Conservation (phyloP, 768 basidiomycete genomes). For the Suillus clintonianus region DNA sequence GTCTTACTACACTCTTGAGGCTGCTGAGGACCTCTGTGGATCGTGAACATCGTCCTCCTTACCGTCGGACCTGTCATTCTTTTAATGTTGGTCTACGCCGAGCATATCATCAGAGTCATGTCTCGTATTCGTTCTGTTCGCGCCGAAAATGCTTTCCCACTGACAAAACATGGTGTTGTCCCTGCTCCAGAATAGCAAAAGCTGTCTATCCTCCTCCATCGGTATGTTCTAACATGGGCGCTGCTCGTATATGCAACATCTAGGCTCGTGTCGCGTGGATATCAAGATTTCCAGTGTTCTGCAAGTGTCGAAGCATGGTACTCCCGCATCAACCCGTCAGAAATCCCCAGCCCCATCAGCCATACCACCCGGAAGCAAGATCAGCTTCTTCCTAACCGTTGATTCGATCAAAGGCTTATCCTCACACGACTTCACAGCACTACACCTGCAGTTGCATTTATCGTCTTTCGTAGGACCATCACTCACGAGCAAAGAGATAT, state of each 20-base stretch:
- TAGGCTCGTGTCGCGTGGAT: conserved; percentile 89
- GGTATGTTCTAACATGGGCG: conserved; percentile 60
- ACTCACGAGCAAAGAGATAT: conserved; percentile 75
- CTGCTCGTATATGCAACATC: conserved; percentile 54
- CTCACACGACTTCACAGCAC: conserved; percentile 82
- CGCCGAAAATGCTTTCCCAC: conserved; percentile 20
- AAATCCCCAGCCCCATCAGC: conserved; percentile 72
- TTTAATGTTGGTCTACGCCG: conserved; percentile 43
- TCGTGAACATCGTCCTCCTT: conserved; percentile 59
- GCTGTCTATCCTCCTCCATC: conserved; percentile 49
- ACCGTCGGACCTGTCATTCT: conserved; percentile 63
- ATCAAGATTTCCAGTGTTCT: conserved; percentile 78
- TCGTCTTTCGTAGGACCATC: conserved; percentile 82
- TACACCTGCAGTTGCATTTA: conserved; percentile 87
- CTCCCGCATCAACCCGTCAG: conserved; percentile 67
- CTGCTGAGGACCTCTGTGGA: conserved; percentile 77
- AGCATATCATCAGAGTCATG: conserved; percentile 24
- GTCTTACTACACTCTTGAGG: conserved; percentile 96
- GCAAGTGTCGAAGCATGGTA: conserved; percentile 57
- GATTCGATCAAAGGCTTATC: conserved; percentile 89
- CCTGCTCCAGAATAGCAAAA: conserved; percentile 45
- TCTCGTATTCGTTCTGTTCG: conserved; percentile 17
- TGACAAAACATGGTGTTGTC: conserved; percentile 23
- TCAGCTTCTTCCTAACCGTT: conserved; percentile 82
- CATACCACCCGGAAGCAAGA: conserved; percentile 74